These are phyloP conservation scores for Pestalotiopsis fici DNA, from an alignment of 2,329 filamentous ascomycete species.

Conservation along the genomic window DNA sequence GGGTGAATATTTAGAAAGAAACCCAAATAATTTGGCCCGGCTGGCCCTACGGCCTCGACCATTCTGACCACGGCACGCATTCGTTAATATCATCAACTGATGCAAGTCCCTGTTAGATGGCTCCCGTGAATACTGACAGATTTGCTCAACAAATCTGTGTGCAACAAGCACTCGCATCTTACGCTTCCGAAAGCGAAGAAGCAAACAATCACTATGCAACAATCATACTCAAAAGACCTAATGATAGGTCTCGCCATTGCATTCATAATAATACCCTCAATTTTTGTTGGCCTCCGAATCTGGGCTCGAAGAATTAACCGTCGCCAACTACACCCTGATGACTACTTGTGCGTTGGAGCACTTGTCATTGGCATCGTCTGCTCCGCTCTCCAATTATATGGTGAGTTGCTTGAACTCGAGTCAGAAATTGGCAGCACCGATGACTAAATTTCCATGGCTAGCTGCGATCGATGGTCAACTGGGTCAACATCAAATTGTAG, in stretches of 20 bases:
- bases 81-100: no score
- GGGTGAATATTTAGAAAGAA: no score
- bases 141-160: no score
- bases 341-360: constrained; percentile 13
- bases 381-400: constrained; percentile 13
- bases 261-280: constrained; percentile 17
- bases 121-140: no score
- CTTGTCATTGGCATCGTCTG: constrained; percentile 15
- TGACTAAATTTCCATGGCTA: not conserved
- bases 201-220: not conserved
- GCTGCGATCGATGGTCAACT: constrained; percentile 18
- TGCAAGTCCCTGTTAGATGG: no score
- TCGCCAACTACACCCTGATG: constrained; percentile 15
- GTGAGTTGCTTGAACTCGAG: no score
- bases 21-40: no score
- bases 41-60: no score
- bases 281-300: constrained; percentile 15
- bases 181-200: no score
- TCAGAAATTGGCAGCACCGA: no score
- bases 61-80: no score
- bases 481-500: constrained; percentile 18
- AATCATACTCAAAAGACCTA: constrained; percentile 10
- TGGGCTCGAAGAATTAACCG: constrained; percentile 16
- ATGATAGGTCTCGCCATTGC: constrained; percentile 18
- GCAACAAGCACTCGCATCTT: no score